Evolutionary conservation across 768 basidiomycete genomes (phyloP).

Genomic region (Pluteus cervinus): DNA sequence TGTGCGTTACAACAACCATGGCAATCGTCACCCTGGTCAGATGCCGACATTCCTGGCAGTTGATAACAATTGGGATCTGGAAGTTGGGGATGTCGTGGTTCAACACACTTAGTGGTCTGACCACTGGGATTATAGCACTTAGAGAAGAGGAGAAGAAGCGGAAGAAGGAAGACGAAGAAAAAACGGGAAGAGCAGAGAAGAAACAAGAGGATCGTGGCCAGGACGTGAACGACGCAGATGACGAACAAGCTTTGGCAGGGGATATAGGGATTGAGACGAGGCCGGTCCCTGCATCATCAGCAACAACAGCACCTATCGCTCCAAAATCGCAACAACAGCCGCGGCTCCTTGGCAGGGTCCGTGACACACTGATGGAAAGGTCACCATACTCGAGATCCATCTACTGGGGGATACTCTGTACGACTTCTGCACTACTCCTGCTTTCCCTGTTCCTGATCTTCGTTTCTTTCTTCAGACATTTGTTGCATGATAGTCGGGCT

Average conservation of each 20-base stretch:
- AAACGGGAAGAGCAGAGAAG: constrained; percentile 8
- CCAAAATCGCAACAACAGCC: too few species aligned
- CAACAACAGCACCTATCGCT: too few species aligned
- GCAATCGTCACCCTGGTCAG: constrained; percentile 19
- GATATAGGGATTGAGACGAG: too few species aligned
- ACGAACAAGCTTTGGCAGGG: constrained; percentile 18
- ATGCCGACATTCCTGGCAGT: constrained; percentile 19
- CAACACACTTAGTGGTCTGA: constrained; percentile 17
- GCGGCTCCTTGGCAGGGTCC: too few species aligned
- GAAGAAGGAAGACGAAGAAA: not conserved
- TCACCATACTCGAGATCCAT: too few species aligned
- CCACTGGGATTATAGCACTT: constrained; percentile 17
- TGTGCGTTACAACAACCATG: constrained; percentile 17
- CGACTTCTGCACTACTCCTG: not conserved
- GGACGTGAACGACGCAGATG: constrained; percentile 11
- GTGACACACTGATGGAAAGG: too few species aligned
- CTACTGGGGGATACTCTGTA: too few species aligned
- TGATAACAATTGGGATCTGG: constrained; percentile 20
- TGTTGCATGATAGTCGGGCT: constrained; percentile 28
- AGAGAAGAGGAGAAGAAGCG: not conserved
- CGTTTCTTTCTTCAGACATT: constrained; percentile 14
- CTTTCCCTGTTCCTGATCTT: not conserved
- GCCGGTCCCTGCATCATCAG: too few species aligned
- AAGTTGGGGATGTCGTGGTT: constrained; percentile 21
- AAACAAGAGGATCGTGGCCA: constrained; percentile 12